A percentile compares a stretch with the other conserved stretches of the same genome.
Conservation (phyloP, 2,329 filamentous ascomycete genomes). For the Botrytis medusae region DNA sequence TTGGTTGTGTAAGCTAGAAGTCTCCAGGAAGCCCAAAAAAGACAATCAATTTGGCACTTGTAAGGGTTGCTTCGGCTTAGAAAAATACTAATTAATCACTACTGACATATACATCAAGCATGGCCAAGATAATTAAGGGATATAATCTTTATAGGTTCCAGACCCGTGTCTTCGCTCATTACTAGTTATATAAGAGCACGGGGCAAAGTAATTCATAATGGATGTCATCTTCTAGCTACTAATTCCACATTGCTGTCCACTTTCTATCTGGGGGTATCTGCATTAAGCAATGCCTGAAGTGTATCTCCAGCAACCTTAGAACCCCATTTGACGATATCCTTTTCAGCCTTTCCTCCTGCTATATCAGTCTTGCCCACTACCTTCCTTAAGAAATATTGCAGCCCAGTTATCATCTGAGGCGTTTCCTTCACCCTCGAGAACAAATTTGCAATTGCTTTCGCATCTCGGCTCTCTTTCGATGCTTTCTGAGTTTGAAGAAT, state of each 20-base stretch:
- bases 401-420: slow-evolving; percentile 67
- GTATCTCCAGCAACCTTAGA: slow-evolving; percentile 47
- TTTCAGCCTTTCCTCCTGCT: slow-evolving; percentile 49
- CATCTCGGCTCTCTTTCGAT: slow-evolving; percentile 49
- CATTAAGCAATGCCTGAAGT: slow-evolving; percentile 30
- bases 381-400: slow-evolving; percentile 79
- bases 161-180: not conserved
- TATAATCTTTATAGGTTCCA: not conserved
- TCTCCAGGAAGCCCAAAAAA: not conserved
- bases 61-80: slow-evolving; percentile 4
- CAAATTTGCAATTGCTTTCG: slow-evolving; percentile 60
- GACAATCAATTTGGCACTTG: not conserved
- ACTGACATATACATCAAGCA: not conserved
- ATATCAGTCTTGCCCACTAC: slow-evolving; percentile 66
- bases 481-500: slow-evolving; percentile 65
- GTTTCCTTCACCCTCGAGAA: slow-evolving; percentile 65
- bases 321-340: slow-evolving; percentile 48
- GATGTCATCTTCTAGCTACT: not conserved
- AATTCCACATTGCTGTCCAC: not conserved
- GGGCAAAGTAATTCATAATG: not conserved
- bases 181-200: not conserved
- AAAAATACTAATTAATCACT: not conserved
- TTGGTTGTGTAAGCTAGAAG: slow-evolving; percentile 2
- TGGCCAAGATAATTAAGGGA: not conserved
- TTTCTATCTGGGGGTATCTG: slow-evolving; percentile 14